Base-by-base conservation (phyloP, 108 stramenopile species). In the Discostella pseudostelligera region DNA sequence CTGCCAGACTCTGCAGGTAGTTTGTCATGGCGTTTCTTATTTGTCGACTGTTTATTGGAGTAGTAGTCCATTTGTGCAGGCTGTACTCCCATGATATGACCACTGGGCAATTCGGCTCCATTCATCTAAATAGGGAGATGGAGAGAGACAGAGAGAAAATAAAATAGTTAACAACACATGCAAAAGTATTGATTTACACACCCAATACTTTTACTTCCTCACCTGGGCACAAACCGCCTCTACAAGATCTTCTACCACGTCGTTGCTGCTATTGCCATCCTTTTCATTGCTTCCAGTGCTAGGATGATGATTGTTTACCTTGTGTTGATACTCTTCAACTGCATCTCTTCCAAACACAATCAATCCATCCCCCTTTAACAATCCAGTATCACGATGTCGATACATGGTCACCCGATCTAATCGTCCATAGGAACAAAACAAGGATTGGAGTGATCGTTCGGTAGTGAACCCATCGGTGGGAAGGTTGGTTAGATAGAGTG, bases 201-300 rank as follows among this genome's bases (percentile, higher is more conserved):
- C 32, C 32, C 32, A 32, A 32, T 32, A 32, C n/a, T n/a, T n/a
- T n/a, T n/a, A n/a, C n/a, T n/a, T n/a, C n/a, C 49, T 70, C 65
- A 89, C 85, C 85, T 90, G 89, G 24, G 65, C 68, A 62, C 89
- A 90, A n/a, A 90, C 87, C 0, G 68, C 73, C 26, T 80, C 76
- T 8, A 84, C 37, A 19, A 90, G 72, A 43, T 69, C 60, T n/a
- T 3, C 39, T 42, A 54, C 66, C 10, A n/a, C 61, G 12, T 76
- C 50, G 13, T 4, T 43, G 20, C n/a, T 60, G 37, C 43, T 58
- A 26, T 69, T 59, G 7, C 39, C 48, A 54, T 20, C 37, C 35
- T 56, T 48, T 26, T 44, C 24, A 36, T 25, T n/a, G 35, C 32
- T 32, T 32, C 4, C n/a, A n/a, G n/a, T n/a, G n/a, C n/a, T n/a